Percentiles rank a stretch among this genome's conserved stretches.
phyloP scores from a whole-genome alignment of 495 filamentous ascomycete genomes.

The Aspergillus homomorphus region DNA sequence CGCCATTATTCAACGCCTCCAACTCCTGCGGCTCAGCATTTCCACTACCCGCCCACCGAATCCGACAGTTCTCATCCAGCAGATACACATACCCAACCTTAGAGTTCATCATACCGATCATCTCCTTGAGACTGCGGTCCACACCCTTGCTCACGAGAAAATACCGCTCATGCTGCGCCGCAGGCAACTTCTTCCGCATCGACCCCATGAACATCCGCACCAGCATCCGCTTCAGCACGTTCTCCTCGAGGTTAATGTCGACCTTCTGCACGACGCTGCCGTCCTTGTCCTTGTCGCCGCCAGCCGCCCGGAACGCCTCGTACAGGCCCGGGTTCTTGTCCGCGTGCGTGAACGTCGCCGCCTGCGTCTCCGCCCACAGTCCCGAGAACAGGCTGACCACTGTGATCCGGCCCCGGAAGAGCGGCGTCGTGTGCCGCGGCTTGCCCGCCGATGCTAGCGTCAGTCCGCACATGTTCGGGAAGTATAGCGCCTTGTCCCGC shows the following conservation, averaged over 20 bases:
- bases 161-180: slow-evolving; percentile 66
- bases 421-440: slow-evolving; percentile 64
- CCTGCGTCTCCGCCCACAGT: slow-evolving; percentile 81
- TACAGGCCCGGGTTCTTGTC: slow-evolving; percentile 64
- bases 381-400: slow-evolving; percentile 79
- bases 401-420: slow-evolving; percentile 66
- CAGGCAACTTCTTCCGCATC: slow-evolving; percentile 53
- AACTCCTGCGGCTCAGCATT: slow-evolving; percentile 64
- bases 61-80: slow-evolving; percentile 79
- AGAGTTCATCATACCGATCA: slow-evolving; percentile 77
- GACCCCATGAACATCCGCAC: slow-evolving; percentile 65
- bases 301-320: slow-evolving; percentile 38
- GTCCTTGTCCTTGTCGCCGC: too few relatives aligned
- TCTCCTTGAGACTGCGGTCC: slow-evolving; percentile 66
- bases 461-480: slow-evolving; percentile 83
- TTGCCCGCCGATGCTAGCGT: slow-evolving; percentile 58
- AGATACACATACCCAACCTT: slow-evolving; percentile 95
- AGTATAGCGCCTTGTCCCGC: slow-evolving; percentile 73
- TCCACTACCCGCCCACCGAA: slow-evolving; percentile 95
- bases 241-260: slow-evolving; percentile 84
- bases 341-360: slow-evolving; percentile 61
- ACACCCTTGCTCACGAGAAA: slow-evolving; percentile 82
- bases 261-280: slow-evolving; percentile 60
- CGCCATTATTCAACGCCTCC: slow-evolving; percentile 64
- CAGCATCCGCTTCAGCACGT: slow-evolving; percentile 68